Evolutionary conservation across 148 eudicot species (phyloP), one percentile per base, ranked within the genome.

Genomic region (Dianthus caryophyllus): DNA sequence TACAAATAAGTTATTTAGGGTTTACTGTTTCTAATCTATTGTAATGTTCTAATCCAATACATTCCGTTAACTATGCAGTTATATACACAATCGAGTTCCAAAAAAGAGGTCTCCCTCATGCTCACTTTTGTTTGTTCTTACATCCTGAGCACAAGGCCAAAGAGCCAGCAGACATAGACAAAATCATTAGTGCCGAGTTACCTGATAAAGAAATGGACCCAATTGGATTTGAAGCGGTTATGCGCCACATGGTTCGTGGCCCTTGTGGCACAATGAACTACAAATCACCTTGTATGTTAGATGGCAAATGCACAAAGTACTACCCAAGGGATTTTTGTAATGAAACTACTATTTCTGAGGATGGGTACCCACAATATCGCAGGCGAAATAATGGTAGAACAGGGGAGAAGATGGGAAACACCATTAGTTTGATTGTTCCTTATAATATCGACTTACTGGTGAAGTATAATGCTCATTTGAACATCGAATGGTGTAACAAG

Each of bases 401-500:
- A 24, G n/a, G 30, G 4, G 41, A 17, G 4, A 66, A 49, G 24
- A 39, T 16, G 2, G 51, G 51, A 0, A 33, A 67, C 1, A 24
- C 10, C 1, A 15, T 54, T 17, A 33, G 51, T 9, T 39, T 20
- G 24, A 36, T 55, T 0, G 33, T 67, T 0, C 71, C 71, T 5
- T 39, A 67, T 12, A 67, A 54, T 36, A 39, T 53, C 0, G 59
- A 58, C 7, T 13, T 73, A 9, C 16, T 73, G 26, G 24, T 73
- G 2, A 73, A 27, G 5, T 73, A 22, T 22, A 16, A 25, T 6
- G 58, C 66, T 0, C 76, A 66, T 9, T 43, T 66, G 0, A 72
- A 72, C 54, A 53, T 65, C 0, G 48, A 72, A 20, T 33, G 46
- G 54, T 65, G 70, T 53, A 67, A 67, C n/a, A n/a, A n/a, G n/a